Percentiles rank a stretch among this genome's conserved stretches.
These are phyloP conservation scores for Chamaecyparis obtusa DNA, from an alignment of 75 land plant species.

Conservation along the genomic window DNA sequence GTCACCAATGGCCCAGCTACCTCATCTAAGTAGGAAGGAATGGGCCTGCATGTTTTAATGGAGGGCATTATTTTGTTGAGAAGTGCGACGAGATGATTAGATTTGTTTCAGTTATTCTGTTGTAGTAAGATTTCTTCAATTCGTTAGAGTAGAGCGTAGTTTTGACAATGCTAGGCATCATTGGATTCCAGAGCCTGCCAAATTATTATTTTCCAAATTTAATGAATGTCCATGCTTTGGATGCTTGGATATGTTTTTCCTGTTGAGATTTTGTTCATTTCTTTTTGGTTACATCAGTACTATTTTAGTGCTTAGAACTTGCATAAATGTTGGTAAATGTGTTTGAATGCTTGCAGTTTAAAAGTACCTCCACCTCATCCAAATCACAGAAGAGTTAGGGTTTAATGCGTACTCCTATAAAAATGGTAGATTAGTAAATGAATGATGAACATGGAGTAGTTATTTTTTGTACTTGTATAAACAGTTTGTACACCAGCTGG, in stretches of 20 bases:
- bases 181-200: not conserved
- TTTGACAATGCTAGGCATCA: not conserved
- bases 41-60: not conserved
- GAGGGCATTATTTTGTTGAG: not conserved
- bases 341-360: not conserved
- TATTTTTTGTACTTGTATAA: too few relatives aligned
- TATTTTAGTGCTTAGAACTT: too few relatives aligned
- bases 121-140: not conserved
- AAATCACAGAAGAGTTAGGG: not conserved
- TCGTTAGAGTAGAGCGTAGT: not conserved
- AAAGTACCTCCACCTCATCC: too few relatives aligned
- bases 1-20: not conserved
- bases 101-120: not conserved
- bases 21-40: slow-evolving; percentile 10
- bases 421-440: too few relatives aligned
- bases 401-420: too few relatives aligned
- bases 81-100: too few relatives aligned
- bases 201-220: not conserved
- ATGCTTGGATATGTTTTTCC: not conserved
- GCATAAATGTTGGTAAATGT: too few relatives aligned
- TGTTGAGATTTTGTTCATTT: not conserved
- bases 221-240: not conserved
- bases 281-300: not conserved
- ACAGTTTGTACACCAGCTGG: too few relatives aligned
- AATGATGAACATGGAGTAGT: too few relatives aligned